A percentile compares a stretch with the other conserved stretches of the same genome.
Evolutionary conservation across 2,329 filamentous ascomycete species (phyloP).

Genomic region (Thelonectria blattea): DNA sequence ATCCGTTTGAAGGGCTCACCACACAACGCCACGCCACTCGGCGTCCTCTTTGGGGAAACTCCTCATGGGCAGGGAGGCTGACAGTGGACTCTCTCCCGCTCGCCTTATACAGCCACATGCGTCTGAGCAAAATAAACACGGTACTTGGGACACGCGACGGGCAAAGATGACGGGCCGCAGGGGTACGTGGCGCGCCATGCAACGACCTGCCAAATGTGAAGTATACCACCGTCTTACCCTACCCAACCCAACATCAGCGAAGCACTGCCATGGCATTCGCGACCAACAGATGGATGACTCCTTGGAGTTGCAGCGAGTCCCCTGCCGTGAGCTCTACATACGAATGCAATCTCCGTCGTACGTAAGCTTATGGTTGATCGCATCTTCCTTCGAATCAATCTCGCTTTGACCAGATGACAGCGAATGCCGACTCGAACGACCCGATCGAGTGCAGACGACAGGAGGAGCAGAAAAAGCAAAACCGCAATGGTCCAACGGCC

Average conservation of each 20-base stretch:
- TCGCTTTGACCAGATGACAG: constrained; percentile 2
- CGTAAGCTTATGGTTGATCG: constrained; percentile 1
- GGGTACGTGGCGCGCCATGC: constrained; percentile 21
- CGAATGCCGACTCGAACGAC: constrained; percentile 13
- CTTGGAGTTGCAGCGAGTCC: constrained; percentile 9
- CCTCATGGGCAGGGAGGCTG: constrained; percentile 4
- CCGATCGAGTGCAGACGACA: constrained; percentile 6
- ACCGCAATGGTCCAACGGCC: neutral
- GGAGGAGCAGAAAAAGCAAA: constrained; percentile 1
- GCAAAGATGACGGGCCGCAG: constrained; percentile 15
- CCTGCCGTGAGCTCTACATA: neutral
- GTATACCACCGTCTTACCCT: constrained; percentile 14
- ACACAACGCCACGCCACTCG: constrained; percentile 28
- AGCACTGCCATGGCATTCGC: constrained; percentile 1
- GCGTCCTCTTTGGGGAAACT: constrained; percentile 20
- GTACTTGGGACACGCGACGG: constrained; percentile 14
- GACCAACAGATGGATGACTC: constrained; percentile 25
- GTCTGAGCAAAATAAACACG: constrained; percentile 7
- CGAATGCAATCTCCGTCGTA: neutral
- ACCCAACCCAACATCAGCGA: constrained; percentile 2
- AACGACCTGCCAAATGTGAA: constrained; percentile 26
- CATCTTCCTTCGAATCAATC: neutral
- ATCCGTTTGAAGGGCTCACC: constrained; percentile 25
- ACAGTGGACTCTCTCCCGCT: neutral
- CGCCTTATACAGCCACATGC: constrained; percentile 10